phyloP scores from a whole-genome alignment of 2,329 filamentous ascomycete genomes.

The Arthrobotrys musiformis region DNA sequence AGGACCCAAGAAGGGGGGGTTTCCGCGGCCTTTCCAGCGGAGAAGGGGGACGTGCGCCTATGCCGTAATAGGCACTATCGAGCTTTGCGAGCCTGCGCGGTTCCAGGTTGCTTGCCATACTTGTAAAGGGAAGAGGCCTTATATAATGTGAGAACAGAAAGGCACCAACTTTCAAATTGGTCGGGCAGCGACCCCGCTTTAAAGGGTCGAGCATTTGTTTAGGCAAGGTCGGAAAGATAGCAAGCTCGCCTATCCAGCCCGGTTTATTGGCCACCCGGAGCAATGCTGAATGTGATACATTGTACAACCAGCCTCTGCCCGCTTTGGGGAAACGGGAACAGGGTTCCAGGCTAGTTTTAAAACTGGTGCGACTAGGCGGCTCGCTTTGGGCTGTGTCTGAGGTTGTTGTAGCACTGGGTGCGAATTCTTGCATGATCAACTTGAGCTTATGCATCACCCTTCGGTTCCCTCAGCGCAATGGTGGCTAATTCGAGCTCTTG shows the following conservation, averaged over 20 bases:
- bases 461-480: conserved; percentile 17
- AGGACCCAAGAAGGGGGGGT: background rate
- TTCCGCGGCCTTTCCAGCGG: background rate
- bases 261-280: conserved; percentile 53
- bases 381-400: conserved; percentile 12
- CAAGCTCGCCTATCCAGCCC: conserved; percentile 47
- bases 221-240: conserved; percentile 41
- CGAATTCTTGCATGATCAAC: conserved; percentile 21
- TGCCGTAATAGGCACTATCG: conserved; percentile 54
- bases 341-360: conserved; percentile 44
- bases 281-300: conserved; percentile 55
- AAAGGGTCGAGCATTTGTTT: conserved; percentile 47
- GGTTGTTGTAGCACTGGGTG: background rate
- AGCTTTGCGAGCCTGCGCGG: conserved; percentile 49
- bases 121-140: conserved; percentile 44
- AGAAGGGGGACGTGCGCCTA: conserved; percentile 25
- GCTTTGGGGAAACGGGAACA: conserved; percentile 26
- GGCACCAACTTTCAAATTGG: conserved; percentile 44
- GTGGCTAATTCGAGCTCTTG: conserved; percentile 29
- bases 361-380: conserved; percentile 32
- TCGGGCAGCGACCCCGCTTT: conserved; percentile 48
- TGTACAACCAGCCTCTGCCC: conserved; percentile 48
- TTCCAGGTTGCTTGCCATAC: conserved; percentile 45
- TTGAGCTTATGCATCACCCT: conserved; percentile 21
- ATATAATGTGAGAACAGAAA: conserved; percentile 42